phyloP scores from a whole-genome alignment of 2,329 filamentous ascomycete species.

The Fusarium solani-melongenae region DNA sequence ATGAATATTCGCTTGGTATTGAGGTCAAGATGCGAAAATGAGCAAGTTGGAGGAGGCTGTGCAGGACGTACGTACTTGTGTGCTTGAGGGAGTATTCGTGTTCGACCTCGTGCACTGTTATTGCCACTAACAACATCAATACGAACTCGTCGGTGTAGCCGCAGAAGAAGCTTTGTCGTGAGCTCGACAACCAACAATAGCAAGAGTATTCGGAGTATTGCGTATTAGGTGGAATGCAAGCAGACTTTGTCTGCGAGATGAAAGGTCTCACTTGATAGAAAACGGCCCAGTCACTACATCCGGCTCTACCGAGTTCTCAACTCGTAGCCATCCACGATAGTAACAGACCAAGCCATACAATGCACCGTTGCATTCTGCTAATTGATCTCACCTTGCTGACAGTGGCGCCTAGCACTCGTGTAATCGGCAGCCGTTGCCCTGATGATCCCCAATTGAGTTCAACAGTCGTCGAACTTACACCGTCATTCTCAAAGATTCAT shows the following conservation, averaged over 20 bases:
- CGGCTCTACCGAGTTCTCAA: neutral
- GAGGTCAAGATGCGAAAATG: neutral
- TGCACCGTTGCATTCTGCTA: neutral
- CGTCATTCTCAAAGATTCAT: neutral
- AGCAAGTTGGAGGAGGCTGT: neutral
- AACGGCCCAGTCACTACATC: neutral
- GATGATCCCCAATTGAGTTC: neutral
- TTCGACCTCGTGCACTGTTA: neutral
- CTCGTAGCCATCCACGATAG: neutral
- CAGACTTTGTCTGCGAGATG: neutral
- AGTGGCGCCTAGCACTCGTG: neutral
- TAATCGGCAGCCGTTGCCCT: constrained; percentile 1
- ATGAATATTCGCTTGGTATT: neutral
- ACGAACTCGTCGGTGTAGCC: neutral
- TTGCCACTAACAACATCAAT: neutral
- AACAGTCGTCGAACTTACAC: neutral
- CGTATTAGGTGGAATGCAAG: neutral
- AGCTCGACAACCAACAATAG: neutral
- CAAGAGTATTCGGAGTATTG: neutral
- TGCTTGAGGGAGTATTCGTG: neutral
- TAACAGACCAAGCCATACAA: neutral
- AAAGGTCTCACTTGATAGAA: neutral
- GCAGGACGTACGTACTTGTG: neutral
- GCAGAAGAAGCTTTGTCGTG: neutral
- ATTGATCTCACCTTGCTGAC: neutral